Evolutionary conservation across 331 rosid genomes (phyloP), one percentile per base, ranked within the genome.

Genomic region (Erythrophleum ivorense): DNA sequence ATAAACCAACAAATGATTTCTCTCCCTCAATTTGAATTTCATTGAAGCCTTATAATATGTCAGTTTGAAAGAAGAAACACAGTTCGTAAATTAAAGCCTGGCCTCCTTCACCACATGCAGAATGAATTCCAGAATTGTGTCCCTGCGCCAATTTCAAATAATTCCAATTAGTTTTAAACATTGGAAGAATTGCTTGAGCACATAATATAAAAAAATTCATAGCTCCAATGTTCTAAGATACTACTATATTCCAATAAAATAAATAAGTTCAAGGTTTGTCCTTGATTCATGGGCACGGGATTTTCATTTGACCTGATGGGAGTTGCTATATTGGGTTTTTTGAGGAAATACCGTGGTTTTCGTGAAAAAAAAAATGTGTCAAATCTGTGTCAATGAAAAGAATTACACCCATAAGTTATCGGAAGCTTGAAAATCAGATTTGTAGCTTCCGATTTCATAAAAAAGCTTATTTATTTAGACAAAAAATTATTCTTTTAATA

Each of bases 51-150:
- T 64, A 54, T 41, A 57, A 41, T 57, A 69, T 21, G 46, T 45
- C 54, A 46, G 78, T 77, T 59, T 41, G 14, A 76, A 75, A 79
- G 81, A 78, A 75, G 80, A 57, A 80, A 58, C 33, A 33, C 76
- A 75, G 73, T 52, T 54, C 63, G 55, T 75, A 52, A 75, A 79
- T 52, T 86, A 95, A 97, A 55, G 76, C 50, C 62, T 67, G 79
- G 97, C 95, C 84, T 95, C 93, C 85, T 76, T 62, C 85, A 93
- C 85, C 81, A 90, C 69, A 80, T 89, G 86, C 87, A 84, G 92
- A 78, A 91, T 83, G 88, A 81, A 90, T 50, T 91, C 95, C 75
- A 90, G 62, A 75, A 71, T 76, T 83, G 58, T 62, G 72, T 40
- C 92, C 92, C 98, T 95, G 94, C 76, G 88, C 81, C 68, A 80